Base-by-base conservation (phyloP, 306 rosid species). In the Ammopiptanthus mongolicus region DNA sequence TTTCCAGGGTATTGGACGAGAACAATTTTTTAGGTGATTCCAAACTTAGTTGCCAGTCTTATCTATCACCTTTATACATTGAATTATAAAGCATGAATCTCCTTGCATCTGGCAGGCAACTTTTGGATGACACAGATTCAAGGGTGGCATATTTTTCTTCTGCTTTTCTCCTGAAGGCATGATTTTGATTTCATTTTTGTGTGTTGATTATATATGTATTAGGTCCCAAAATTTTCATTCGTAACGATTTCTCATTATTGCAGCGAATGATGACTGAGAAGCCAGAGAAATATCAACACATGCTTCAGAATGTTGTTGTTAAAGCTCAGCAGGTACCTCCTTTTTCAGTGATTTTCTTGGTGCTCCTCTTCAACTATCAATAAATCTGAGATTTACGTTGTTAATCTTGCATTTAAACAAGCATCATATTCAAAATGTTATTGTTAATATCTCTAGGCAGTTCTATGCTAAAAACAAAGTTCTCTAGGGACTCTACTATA, bases 201-300 rank as follows among this genome's bases (percentile, higher is more conserved):
- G 31, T 44, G 19, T 75, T 41, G 46, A 64, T 42, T 48, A 44
- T 65, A 65, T 29, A 13, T 62, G 34, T 57, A 61, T 73, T 65
- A 63, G 41, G 64, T 53, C 29, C 39, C 50, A 70, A 37, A 65
- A 41, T n/a, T 51, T 4, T 62, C 14, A 59, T 74, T 22, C 72
- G 15, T 57, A 42, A 65, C 73, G 63, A 63, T 42, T 82, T 80
- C 75, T 15, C 34, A 17, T 9, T 41, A 59, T 80, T 89, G 72
- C 91, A 96, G 99, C 88, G 92, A 66, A 90, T 96, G 99, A 92
- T 96, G 97, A 89, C 99, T 0, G 96, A 90, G 70, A 89, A 96
- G 78, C 98, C 99, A 71, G 99, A 92, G 75, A 92, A 84, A 78
- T 96, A 96, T 87, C 99, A 96, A 47, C 78, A 89, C 85, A 92